Base-by-base conservation (phyloP, 2,329 filamentous ascomycete species). In the Penicillium paneum region DNA sequence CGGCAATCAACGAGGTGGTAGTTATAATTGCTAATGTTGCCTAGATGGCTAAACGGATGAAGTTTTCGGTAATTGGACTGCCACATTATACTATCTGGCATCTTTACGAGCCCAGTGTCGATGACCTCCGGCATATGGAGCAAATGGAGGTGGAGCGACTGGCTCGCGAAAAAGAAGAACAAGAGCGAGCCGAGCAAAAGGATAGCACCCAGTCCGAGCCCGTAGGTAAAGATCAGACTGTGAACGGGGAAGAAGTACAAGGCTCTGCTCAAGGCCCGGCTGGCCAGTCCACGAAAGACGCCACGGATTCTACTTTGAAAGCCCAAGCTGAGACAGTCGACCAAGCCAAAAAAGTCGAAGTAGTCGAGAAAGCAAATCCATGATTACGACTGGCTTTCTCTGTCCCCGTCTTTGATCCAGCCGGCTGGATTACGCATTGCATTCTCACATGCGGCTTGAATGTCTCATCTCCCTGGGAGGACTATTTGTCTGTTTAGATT, bases 21-120 rank as follows among this genome's bases (percentile, higher is more conserved):
- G 17, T 35, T 40, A 12, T n/a, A 31, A 32, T 43, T 40, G 38
- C 60, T 71, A 59, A 68, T 40, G 29, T 39, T 38, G 12, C 43
- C 19, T 58, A 96, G 92, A 99, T 99, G 94, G 90, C 94, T 15
- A 94, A 91, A 74, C 87, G 90, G 56, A 97, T 99, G 94, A 82
- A 89, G 56, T 97, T 90, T 69, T 96, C 92, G 0, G 94, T 99
- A 17, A 89, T 99, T 55, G 94, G 94, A 31, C 81, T 99, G 43
- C 94, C 94, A 7, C 94, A 99, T 71, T 99, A 99, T 74, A 96
- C 91, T 1, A 97, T 99, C 62, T 99, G 94, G 94, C 94, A 99
- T 86, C 81, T 99, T 67, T 99, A 99, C 78, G 94, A 99, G 74
- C 94, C 94, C n/a, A 96, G 91, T 67, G 90, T 97, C 15, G 94